phyloP scores from a whole-genome alignment of 164 flowering plant genomes.

The Dillenia suffruticosa region DNA sequence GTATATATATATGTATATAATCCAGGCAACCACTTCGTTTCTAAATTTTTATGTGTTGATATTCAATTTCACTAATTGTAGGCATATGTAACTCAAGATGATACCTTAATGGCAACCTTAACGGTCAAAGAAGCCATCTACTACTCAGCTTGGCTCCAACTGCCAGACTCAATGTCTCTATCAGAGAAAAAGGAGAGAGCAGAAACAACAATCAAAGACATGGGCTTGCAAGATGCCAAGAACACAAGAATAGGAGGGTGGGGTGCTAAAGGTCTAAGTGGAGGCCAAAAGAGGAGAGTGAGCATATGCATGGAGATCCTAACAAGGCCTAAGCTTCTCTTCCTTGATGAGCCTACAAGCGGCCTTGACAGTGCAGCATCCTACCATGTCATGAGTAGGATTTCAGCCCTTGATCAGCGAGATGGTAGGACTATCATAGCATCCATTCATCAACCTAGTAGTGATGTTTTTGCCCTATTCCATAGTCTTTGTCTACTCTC shows the following conservation, averaged over 20 bases:
- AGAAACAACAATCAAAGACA: conserved; percentile 46
- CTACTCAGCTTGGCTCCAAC: conserved; percentile 61
- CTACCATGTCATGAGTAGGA: conserved; percentile 41
- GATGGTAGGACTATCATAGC: conserved; percentile 47
- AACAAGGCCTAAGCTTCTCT: conserved; percentile 49
- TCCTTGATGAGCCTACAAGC: conserved; percentile 73
- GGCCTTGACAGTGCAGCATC: conserved; percentile 77
- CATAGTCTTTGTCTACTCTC: conserved; percentile 58
- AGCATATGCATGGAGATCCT: conserved; percentile 58
- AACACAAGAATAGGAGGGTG: conserved; percentile 58
- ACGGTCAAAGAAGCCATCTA: conserved; percentile 55
- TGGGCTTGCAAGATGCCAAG: conserved; percentile 53
- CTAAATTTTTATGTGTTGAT: too few relatives aligned
- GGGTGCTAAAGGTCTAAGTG: conserved; percentile 51
- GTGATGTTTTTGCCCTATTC: conserved; percentile 58
- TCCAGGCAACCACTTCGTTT: too few relatives aligned
- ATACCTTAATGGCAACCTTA: conserved; percentile 36
- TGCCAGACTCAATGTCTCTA: conserved; percentile 43
- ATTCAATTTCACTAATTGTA: conserved; percentile 3
- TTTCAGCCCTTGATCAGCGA: conserved; percentile 20
- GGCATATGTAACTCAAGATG: conserved; percentile 72
- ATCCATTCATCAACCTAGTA: conserved; percentile 76
- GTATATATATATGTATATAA: neutral
- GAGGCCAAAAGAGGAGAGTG: conserved; percentile 61
- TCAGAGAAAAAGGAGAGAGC: conserved; percentile 38